These are phyloP conservation scores for Helicocarpus griseus DNA, from an alignment of 2,329 filamentous ascomycete species.

Conservation along the genomic window DNA sequence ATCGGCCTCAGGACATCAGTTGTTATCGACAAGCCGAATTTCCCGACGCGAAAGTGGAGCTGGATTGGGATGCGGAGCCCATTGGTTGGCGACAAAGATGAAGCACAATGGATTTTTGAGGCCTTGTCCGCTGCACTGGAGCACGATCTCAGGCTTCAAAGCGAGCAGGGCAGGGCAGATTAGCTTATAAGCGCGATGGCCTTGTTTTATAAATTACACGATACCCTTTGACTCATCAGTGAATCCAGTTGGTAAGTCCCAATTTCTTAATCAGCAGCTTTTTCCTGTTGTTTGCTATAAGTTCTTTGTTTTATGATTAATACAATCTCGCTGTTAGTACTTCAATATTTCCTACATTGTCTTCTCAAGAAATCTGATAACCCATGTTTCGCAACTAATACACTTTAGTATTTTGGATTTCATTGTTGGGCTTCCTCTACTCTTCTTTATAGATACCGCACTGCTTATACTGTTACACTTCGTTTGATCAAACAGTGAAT, in stretches of 20 bases:
- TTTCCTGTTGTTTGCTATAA: not conserved
- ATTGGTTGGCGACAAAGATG: slow-evolving; percentile 31
- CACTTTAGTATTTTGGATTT: not conserved
- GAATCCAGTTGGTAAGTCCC: not conserved
- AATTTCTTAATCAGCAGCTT: not conserved
- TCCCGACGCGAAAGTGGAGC: slow-evolving; percentile 23
- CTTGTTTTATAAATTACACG: not conserved
- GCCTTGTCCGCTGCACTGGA: slow-evolving; percentile 30
- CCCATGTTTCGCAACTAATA: not conserved
- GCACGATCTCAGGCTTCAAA: slow-evolving; percentile 24
- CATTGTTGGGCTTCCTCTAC: not conserved
- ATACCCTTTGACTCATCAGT: not conserved
- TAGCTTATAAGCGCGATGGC: not conserved
- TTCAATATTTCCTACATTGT: no score
- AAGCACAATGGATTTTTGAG: slow-evolving; percentile 35
- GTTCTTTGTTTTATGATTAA: no score
- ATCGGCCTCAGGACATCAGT: slow-evolving; percentile 4
- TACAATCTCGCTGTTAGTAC: no score
- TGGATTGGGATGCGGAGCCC: slow-evolving; percentile 33
- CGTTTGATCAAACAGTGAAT: not conserved
- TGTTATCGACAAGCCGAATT: not conserved
- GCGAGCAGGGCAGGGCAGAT: slow-evolving; percentile 6
- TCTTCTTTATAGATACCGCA: not conserved
- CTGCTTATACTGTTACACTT: no score
- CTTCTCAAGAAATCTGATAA: not conserved